phyloP scores from a whole-genome alignment of 805 yeast genomes.

The Candida ulmi region DNA sequence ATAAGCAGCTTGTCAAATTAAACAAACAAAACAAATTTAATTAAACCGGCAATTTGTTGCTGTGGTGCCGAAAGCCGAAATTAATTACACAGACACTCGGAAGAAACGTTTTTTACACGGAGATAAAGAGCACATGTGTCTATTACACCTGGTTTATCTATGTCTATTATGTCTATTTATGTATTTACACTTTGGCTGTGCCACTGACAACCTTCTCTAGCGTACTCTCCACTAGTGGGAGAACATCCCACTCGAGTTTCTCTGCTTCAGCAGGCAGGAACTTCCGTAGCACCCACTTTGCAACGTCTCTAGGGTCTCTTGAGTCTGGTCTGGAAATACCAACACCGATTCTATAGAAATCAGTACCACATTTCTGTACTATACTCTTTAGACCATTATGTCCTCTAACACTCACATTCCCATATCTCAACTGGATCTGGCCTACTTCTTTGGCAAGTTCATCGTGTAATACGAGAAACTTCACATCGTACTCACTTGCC shows the following conservation, averaged over 20 bases:
- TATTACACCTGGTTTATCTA: not conserved
- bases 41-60: too few relatives aligned
- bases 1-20: too few relatives aligned
- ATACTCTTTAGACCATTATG: conserved; percentile 79
- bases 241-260: conserved; percentile 31
- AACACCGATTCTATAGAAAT: conserved; percentile 60
- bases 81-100: too few relatives aligned
- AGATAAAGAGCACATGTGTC: too few relatives aligned
- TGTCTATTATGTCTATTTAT: not conserved
- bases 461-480: conserved; percentile 66
- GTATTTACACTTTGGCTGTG: not conserved
- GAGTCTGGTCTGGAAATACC: conserved; percentile 71
- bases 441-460: conserved; percentile 70
- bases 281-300: conserved; percentile 57
- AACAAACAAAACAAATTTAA: too few relatives aligned
- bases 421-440: conserved; percentile 52
- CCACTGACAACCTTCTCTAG: conserved; percentile 24
- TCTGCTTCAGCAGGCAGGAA: conserved; percentile 41
- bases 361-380: conserved; percentile 36
- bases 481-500: conserved; percentile 26
- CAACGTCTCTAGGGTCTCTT: conserved; percentile 37
- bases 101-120: too few relatives aligned
- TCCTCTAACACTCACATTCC: conserved; percentile 64
- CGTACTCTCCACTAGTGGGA: conserved; percentile 34
- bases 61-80: not conserved